phyloP scores from a whole-genome alignment of 805 yeast genomes.

The Brettanomyces bruxellensis region DNA sequence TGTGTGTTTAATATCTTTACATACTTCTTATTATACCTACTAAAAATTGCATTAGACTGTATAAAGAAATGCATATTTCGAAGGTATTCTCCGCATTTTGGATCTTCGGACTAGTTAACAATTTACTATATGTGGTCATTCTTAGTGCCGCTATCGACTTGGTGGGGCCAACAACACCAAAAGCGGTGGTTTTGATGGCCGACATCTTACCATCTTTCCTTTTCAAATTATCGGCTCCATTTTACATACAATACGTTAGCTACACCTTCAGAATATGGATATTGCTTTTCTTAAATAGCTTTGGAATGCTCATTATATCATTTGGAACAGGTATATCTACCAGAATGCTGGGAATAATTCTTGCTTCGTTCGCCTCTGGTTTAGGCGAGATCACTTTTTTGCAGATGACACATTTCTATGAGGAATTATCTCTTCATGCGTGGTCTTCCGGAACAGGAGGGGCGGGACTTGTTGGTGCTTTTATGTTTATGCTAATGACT shows the following conservation, averaged over 20 bases:
- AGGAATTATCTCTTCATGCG: conserved; percentile 54
- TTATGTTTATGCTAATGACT: conserved; percentile 60
- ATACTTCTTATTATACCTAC: too few relatives aligned
- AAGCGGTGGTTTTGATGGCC: conserved; percentile 75
- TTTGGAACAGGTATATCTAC: conserved; percentile 26
- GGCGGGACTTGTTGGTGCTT: conserved; percentile 85
- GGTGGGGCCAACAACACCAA: conserved; percentile 77
- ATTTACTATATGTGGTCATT: conserved; percentile 84
- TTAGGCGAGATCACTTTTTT: conserved; percentile 85
- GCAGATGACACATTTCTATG: conserved; percentile 75
- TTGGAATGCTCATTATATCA: conserved; percentile 71
- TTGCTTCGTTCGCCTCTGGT: conserved; percentile 83
- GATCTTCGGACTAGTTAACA: conserved; percentile 79
- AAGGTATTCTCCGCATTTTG: conserved; percentile 42
- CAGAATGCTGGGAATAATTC: conserved; percentile 56
- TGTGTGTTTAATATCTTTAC: too few relatives aligned
- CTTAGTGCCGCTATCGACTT: conserved; percentile 87
- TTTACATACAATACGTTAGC: conserved; percentile 58
- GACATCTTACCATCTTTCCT: conserved; percentile 80
- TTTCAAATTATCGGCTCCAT: conserved; percentile 68
- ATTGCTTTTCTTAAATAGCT: conserved; percentile 48
- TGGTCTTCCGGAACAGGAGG: conserved; percentile 96
- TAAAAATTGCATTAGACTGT: too few relatives aligned
- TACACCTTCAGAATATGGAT: conserved; percentile 46
- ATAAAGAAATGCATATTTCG: background rate